Percentiles rank a stretch among this genome's conserved stretches.
phyloP scores from a whole-genome alignment of 2,329 filamentous ascomycete species.

The Venturia asperata region DNA sequence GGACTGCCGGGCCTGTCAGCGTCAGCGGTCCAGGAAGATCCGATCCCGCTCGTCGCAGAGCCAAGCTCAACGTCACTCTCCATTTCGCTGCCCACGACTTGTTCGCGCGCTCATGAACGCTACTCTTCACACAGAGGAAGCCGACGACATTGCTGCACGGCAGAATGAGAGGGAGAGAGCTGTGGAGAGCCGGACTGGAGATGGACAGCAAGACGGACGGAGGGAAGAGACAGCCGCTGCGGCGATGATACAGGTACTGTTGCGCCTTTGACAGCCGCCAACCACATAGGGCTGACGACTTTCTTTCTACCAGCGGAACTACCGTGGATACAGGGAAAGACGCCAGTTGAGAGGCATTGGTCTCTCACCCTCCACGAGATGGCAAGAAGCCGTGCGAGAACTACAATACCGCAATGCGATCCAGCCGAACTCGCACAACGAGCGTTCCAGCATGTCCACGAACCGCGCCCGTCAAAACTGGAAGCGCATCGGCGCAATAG shows the following conservation, averaged over 20 bases:
- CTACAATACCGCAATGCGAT: slow-evolving; percentile 48
- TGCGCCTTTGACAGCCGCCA: neutral
- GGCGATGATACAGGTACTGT: slow-evolving; percentile 14
- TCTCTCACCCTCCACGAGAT: slow-evolving; percentile 62
- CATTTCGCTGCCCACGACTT: neutral
- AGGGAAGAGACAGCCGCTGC: slow-evolving; percentile 2
- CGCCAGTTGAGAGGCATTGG: slow-evolving; percentile 63
- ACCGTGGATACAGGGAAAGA: slow-evolving; percentile 67
- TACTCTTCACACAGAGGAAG: neutral
- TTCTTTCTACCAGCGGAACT: slow-evolving; percentile 56
- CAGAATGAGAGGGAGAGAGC: slow-evolving; percentile 11
- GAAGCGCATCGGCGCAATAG: slow-evolving; percentile 65
- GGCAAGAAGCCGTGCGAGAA: slow-evolving; percentile 49
- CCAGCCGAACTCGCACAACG: slow-evolving; percentile 36
- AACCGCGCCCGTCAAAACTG: slow-evolving; percentile 58
- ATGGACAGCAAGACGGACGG: neutral
- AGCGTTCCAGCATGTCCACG: slow-evolving; percentile 28
- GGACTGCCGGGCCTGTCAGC: neutral
- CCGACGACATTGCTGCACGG: neutral
- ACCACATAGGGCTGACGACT: neutral
- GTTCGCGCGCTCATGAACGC: slow-evolving; percentile 5
- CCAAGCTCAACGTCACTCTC: slow-evolving; percentile 2
- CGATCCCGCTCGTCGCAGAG: neutral
- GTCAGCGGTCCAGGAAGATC: neutral
- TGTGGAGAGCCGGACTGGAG: neutral